Evolutionary conservation across 768 basidiomycete species (phyloP).

Genomic region (Daedaleopsis sinensis): DNA sequence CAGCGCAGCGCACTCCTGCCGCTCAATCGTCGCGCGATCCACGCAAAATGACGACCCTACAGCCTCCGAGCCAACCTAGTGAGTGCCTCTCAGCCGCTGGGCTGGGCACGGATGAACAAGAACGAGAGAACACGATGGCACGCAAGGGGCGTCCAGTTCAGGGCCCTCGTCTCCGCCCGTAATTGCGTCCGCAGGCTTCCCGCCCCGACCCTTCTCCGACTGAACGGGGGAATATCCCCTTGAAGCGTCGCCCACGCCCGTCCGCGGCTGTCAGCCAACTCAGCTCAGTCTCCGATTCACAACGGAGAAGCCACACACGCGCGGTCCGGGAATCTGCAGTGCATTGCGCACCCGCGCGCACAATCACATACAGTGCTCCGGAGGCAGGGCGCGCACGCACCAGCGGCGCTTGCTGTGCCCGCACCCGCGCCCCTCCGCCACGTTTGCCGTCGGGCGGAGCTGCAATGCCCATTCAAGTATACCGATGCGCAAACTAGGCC

Average conservation of each 20-base stretch:
- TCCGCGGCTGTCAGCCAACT: background rate
- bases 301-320: background rate
- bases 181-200: background rate
- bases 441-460: background rate
- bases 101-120: background rate
- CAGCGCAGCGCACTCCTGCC: background rate
- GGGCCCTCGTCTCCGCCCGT: background rate
- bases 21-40: background rate
- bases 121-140: background rate
- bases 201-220: background rate
- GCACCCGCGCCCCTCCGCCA: background rate
- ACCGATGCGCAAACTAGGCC: no score
- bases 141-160: no score
- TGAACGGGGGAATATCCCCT: background rate
- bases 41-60: background rate
- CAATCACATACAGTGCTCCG: no score
- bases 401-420: no score
- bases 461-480: background rate
- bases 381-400: no score
- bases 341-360: no score
- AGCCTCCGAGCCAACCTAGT: background rate
- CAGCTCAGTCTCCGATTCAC: constrained; percentile 1
- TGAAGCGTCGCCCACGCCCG: background rate
- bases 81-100: background rate
- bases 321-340: no score